These are phyloP conservation scores for Trichoderma sp. DNA, from an alignment of 2,329 filamentous ascomycete genomes.

Conservation along the genomic window DNA sequence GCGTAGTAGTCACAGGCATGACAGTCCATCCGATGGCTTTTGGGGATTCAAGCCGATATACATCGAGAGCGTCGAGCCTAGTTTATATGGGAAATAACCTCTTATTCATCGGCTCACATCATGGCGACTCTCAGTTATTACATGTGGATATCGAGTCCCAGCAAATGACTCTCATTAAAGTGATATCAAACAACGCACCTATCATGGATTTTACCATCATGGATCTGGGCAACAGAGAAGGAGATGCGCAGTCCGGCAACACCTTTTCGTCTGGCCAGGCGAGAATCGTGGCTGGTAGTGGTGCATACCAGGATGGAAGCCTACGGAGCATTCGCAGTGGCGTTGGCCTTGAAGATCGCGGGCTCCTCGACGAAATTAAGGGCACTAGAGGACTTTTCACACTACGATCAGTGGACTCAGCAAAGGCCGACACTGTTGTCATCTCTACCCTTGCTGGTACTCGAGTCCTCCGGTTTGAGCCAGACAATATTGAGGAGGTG, in stretches of 20 bases:
- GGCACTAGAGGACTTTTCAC: slow-evolving; percentile 74
- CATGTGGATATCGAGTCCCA: slow-evolving; percentile 49
- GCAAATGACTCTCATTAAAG: slow-evolving; percentile 68
- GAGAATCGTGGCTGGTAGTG: slow-evolving; percentile 88
- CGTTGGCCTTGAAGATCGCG: slow-evolving; percentile 86
- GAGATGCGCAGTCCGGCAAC: slow-evolving; percentile 72
- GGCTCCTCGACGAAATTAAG: slow-evolving; percentile 76
- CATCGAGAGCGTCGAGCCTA: slow-evolving; percentile 74
- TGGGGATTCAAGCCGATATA: slow-evolving; percentile 41
- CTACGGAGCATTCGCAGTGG: slow-evolving; percentile 89
- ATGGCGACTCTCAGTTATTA: slow-evolving; percentile 87
- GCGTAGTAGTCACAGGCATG: slow-evolving; percentile 70
- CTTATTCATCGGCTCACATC: slow-evolving; percentile 87
- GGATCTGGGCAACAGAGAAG: slow-evolving; percentile 87
- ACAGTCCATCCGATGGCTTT: slow-evolving; percentile 56
- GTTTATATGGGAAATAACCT: slow-evolving; percentile 74
- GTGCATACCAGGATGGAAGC: slow-evolving; percentile 85
- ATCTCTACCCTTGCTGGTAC: slow-evolving; percentile 84
- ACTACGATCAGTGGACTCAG: slow-evolving; percentile 50
- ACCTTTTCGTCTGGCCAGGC: slow-evolving; percentile 96
- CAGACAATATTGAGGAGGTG: slow-evolving; percentile 79
- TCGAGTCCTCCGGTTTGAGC: slow-evolving; percentile 75
- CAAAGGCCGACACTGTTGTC: slow-evolving; percentile 67
- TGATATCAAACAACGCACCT: slow-evolving; percentile 75
- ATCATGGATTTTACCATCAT: slow-evolving; percentile 93